A percentile compares a stretch with the other conserved stretches of the same genome.
Evolutionary conservation across 2,329 filamentous ascomycete genomes (phyloP).

Genomic region (Trichocomaceae sp.): DNA sequence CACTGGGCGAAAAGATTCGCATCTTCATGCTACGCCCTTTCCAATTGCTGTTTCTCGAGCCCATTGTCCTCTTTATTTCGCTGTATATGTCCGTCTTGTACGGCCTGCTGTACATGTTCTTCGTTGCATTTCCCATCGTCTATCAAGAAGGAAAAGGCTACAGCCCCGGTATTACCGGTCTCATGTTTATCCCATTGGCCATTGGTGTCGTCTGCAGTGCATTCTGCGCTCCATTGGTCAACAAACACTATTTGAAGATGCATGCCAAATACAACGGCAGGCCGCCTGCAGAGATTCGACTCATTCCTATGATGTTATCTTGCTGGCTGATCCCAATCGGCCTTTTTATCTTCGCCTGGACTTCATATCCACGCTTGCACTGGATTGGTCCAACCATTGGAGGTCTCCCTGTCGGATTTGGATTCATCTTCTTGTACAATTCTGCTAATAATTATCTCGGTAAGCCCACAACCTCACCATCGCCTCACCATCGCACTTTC

Average conservation of each 20-base stretch:
- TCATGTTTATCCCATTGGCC: constrained; percentile 82
- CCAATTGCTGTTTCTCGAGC: constrained; percentile 75
- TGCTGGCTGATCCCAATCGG: constrained; percentile 67
- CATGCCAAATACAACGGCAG: constrained; percentile 56
- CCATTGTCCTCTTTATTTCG: constrained; percentile 77
- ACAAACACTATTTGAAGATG: constrained; percentile 69
- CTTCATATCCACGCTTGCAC: constrained; percentile 57
- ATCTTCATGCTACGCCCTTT: constrained; percentile 77
- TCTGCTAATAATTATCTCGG: constrained; percentile 65
- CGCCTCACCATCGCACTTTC: no score
- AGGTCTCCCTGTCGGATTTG: constrained; percentile 67
- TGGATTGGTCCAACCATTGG: constrained; percentile 69
- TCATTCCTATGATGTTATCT: constrained; percentile 75
- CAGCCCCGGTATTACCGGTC: constrained; percentile 59
- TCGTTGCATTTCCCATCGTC: constrained; percentile 51
- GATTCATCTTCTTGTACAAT: constrained; percentile 80
- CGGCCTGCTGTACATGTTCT: constrained; percentile 48
- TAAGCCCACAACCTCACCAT: no score
- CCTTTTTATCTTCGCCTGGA: constrained; percentile 63
- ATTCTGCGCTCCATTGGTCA: constrained; percentile 62
- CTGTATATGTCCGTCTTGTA: constrained; percentile 76
- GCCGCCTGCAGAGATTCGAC: constrained; percentile 68
- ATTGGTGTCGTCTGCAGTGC: constrained; percentile 67
- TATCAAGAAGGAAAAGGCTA: constrained; percentile 77
- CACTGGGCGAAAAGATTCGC: constrained; percentile 60